Percentiles rank a stretch among this genome's conserved stretches.
phyloP scores from a whole-genome alignment of 441 rosid species.

The Manihot esculenta region DNA sequence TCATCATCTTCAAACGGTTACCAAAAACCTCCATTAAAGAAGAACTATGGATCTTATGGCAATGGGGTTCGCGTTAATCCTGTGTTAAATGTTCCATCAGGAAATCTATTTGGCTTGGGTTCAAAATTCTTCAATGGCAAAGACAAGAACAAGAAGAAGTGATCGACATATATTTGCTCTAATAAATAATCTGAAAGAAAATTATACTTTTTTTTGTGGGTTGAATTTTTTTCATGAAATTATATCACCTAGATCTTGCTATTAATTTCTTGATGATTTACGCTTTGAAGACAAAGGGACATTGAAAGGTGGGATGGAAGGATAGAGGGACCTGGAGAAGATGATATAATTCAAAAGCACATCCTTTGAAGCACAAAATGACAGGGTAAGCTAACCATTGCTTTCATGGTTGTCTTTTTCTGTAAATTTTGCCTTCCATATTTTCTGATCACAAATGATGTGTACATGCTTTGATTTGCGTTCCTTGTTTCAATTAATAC shows the following conservation, averaged over 20 bases:
- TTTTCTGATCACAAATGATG: slow-evolving; percentile 17
- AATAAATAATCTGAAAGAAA: not conserved
- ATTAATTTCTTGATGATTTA: not conserved
- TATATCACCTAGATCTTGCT: not conserved
- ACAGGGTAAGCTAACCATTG: slow-evolving; percentile 31
- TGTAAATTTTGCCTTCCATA: slow-evolving; percentile 15
- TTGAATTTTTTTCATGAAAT: too few species aligned
- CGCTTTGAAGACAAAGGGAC: too few species aligned
- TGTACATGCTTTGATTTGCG: not conserved
- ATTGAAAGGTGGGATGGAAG: slow-evolving; percentile 9
- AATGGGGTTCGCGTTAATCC: slow-evolving; percentile 60
- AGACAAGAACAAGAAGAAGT: slow-evolving; percentile 72
- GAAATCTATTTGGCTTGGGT: slow-evolving; percentile 72
- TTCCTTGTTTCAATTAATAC: not conserved
- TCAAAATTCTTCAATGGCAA: slow-evolving; percentile 66
- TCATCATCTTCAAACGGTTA: slow-evolving; percentile 17
- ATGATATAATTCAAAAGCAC: slow-evolving; percentile 30
- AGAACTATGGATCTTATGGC: slow-evolving; percentile 48
- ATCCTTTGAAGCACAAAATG: slow-evolving; percentile 28
- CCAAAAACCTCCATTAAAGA: slow-evolving; percentile 77
- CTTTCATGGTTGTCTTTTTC: slow-evolving; percentile 36
- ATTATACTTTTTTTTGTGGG: too few species aligned
- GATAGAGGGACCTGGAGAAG: slow-evolving; percentile 28
- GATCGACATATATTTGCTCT: not conserved
- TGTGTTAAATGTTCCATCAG: slow-evolving; percentile 68